Conservation (phyloP, 345 rosid species). For the Bruguiera parviflora region DNA sequence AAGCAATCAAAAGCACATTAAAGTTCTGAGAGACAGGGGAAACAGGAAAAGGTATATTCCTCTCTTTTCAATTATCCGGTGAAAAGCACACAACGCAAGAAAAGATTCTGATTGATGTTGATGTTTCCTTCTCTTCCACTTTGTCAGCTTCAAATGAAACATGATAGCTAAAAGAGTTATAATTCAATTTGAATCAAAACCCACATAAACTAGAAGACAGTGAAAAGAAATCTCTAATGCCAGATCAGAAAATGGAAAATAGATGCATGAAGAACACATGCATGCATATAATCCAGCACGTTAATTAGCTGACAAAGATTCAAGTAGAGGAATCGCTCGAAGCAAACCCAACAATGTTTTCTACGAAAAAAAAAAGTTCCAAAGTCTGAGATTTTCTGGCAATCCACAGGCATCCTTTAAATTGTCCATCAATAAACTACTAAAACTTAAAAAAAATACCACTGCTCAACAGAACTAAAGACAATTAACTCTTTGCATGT, state of each 20-base stretch:
- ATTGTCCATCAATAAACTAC: not conserved
- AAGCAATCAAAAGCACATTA: too few species aligned
- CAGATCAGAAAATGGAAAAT: not conserved
- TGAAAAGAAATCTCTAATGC: too few species aligned
- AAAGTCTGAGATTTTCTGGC: too few species aligned
- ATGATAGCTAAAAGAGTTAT: too few species aligned
- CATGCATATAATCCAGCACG: not conserved
- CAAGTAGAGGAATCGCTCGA: not conserved
- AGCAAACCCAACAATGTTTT: not conserved
- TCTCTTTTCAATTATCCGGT: too few species aligned
- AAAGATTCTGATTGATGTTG: too few species aligned
- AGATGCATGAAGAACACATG: not conserved
- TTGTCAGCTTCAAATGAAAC: not conserved
- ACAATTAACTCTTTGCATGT: conserved; percentile 4
- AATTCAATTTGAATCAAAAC: too few species aligned
- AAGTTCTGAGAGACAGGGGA: too few species aligned
- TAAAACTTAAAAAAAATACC: not conserved
- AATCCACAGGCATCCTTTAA: too few species aligned
- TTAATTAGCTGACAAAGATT: not conserved
- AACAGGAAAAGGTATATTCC: too few species aligned
- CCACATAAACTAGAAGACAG: too few species aligned
- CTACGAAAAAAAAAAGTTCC: not conserved
- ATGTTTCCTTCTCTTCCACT: not conserved
- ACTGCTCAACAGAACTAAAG: not conserved
- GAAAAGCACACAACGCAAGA: too few species aligned